These are phyloP conservation scores for Coccomyxa sp. DNA, from an alignment of 139 green algal genomes.

Conservation along the genomic window DNA sequence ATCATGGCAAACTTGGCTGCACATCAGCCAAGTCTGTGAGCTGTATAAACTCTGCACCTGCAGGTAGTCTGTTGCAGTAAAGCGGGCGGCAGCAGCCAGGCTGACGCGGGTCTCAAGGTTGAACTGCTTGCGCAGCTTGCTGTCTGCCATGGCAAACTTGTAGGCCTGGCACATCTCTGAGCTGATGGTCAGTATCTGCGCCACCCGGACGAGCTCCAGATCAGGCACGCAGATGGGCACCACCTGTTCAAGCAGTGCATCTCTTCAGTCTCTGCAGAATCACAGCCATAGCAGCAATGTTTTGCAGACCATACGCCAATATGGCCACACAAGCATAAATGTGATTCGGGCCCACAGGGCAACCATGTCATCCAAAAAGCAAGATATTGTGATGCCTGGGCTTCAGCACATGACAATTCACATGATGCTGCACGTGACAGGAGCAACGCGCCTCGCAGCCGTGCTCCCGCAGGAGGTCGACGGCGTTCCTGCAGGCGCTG, in stretches of 20 bases:
- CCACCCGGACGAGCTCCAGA: slow-evolving; percentile 55
- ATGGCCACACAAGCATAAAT: no score
- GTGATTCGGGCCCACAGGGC: no score
- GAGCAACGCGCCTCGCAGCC: slow-evolving; percentile 23
- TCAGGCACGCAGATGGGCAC: slow-evolving; percentile 58
- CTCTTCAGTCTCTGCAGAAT: no score
- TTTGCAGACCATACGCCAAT: no score
- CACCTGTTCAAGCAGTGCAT: slow-evolving; percentile 8
- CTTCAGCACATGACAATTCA: no score
- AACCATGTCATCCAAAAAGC: no score
- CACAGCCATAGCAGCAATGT: no score
- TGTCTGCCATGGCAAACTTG: background rate
- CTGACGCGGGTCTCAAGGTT: slow-evolving; percentile 51
- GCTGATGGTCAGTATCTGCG: slow-evolving; percentile 57
- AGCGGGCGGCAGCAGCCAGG: slow-evolving; percentile 28
- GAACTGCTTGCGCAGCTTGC: slow-evolving; percentile 14
- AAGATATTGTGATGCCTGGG: no score
- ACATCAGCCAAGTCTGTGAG: no score
- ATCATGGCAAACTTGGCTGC: no score
- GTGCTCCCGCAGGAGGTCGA: slow-evolving; percentile 25
- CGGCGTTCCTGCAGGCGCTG: slow-evolving; percentile 24
- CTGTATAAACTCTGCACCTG: no score
- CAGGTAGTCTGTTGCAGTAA: slow-evolving; percentile 47
- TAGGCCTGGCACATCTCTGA: slow-evolving; percentile 30
- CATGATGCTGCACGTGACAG: no score